Percentiles rank a stretch among this genome's conserved stretches.
phyloP scores from a whole-genome alignment of 768 basidiomycete genomes.

The Suillus ampliporus region DNA sequence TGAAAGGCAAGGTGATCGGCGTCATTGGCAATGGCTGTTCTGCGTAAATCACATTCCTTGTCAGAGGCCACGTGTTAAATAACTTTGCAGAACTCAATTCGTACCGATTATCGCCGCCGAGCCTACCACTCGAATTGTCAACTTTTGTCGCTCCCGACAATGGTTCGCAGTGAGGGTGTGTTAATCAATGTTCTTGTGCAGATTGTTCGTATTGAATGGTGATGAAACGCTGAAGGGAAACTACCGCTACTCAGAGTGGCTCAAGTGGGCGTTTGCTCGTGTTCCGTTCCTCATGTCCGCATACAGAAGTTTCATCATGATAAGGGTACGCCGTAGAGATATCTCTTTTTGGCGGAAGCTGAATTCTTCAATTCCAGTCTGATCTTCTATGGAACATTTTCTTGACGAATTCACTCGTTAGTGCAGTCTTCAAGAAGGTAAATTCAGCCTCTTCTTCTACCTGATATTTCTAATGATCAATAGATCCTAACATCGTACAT shows the following conservation, averaged over 20 bases:
- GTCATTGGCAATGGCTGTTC: constrained; percentile 71
- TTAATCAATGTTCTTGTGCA: constrained; percentile 8
- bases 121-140: constrained; percentile 53
- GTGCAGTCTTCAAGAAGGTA: constrained; percentile 41
- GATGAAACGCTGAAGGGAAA: constrained; percentile 38
- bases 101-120: constrained; percentile 59
- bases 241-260: constrained; percentile 46
- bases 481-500: constrained; percentile 52
- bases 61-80: constrained; percentile 13
- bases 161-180: constrained; percentile 59
- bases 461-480: constrained; percentile 22
- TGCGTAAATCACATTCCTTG: constrained; percentile 45
- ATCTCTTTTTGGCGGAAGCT: background rate
- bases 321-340: constrained; percentile 39
- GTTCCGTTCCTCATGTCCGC: constrained; percentile 52
- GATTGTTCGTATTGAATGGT: background rate
- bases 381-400: constrained; percentile 40
- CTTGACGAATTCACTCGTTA: constrained; percentile 43
- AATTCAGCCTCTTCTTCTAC: constrained; percentile 5
- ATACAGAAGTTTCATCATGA: constrained; percentile 56
- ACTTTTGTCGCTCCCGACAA: constrained; percentile 65
- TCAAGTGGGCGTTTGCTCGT: constrained; percentile 56
- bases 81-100: constrained; percentile 57
- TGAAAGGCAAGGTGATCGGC: constrained; percentile 59
- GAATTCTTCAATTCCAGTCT: background rate